Evolutionary conservation across 805 yeast species (phyloP), one percentile per base, ranked within the genome.

Genomic region (Candida broadrunensis): DNA sequence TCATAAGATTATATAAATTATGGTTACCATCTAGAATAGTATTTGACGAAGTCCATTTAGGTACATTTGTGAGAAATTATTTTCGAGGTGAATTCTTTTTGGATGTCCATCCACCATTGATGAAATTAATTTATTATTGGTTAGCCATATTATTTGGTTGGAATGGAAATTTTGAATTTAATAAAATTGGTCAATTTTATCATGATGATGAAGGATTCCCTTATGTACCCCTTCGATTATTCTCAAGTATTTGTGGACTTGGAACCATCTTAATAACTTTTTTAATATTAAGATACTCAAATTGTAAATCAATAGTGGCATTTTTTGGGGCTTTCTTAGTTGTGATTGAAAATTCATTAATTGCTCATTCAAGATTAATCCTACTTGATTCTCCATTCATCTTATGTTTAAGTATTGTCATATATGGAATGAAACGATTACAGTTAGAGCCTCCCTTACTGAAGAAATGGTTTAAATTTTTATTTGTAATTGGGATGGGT

Each of bases 41-140:
- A n/a, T 72, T 72, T 47, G 79, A 73, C 48, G 81, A 77, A 46
- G 60, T 61, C 1, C 75, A 72, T 45, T 58, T 68, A 30, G 70
- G 72, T 5, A 60, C 62, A 1, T 68, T 58, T 47, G 65, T 70
- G 7, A 50, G 58, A 33, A 63, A 70, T 27, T 80, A 80, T 58
- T 70, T 71, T 47, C 66, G 66, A 38, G 86, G 87, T 18, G 68
- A 73, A 31, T 83, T 78, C 56, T 83, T 81, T 60, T 67, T 83
- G 50, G 89, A 83, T 51, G 82, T 82, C 20, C 84, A 83, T 47
- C 90, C 91, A 9, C 90, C 91, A 4, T 63, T 85, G 38, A 81
- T 76, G 29, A 80, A 82, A 49, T 61, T 85, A 60, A 57, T 81
- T 11, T 81, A 73, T 51, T 79, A 78, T 23, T 68, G 74, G 39